A percentile compares a stretch with the other conserved stretches of the same genome.
phyloP scores from a whole-genome alignment of 768 basidiomycete species.

The Clitopilus passeckerianus region DNA sequence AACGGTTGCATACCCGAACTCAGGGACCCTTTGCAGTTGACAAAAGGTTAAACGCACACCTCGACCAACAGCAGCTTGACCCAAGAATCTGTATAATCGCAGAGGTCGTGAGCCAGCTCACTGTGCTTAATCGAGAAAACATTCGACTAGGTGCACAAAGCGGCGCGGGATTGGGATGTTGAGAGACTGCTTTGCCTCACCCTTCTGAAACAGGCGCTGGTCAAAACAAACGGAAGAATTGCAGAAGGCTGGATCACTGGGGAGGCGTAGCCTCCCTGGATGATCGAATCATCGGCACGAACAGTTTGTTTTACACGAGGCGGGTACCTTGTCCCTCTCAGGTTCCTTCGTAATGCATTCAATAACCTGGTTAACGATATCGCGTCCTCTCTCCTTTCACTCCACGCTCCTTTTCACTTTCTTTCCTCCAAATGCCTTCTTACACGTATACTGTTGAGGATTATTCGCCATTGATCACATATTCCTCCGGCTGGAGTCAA shows the following conservation, averaged over 20 bases:
- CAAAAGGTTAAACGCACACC: too few relatives aligned
- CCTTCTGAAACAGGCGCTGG: too few relatives aligned
- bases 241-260: too few relatives aligned
- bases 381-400: neutral
- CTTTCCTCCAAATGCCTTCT: neutral
- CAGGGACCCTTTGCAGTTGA: neutral
- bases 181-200: too few relatives aligned
- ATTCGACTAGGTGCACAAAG: too few relatives aligned
- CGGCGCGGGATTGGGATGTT: too few relatives aligned
- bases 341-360: too few relatives aligned
- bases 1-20: neutral
- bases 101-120: too few relatives aligned
- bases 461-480: neutral
- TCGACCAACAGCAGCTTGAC: too few relatives aligned
- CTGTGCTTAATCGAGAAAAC: neutral
- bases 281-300: neutral
- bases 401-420: neutral
- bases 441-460: neutral
- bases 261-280: neutral
- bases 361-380: too few relatives aligned
- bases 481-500: neutral
- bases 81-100: too few relatives aligned
- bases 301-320: neutral
- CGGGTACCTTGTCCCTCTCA: neutral
- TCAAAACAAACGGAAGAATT: too few relatives aligned